Percentiles rank a stretch among this genome's conserved stretches.
phyloP scores from a whole-genome alignment of 1,284 basidiomycete genomes.

The Cutaneotrichosporon cutaneum region DNA sequence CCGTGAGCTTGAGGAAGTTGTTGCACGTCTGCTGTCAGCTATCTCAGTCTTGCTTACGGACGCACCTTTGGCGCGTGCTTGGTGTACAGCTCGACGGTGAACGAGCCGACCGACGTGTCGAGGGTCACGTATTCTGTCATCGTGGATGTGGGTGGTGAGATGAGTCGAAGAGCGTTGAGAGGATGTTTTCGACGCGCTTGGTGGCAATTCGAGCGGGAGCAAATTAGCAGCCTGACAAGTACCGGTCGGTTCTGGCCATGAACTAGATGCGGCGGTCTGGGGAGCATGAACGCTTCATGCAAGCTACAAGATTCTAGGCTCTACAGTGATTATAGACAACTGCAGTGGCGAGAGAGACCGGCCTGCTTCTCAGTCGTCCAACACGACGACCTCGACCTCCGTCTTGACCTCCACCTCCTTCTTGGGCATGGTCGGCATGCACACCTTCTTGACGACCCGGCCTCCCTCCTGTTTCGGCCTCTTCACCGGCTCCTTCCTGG shows the following conservation, averaged over 20 bases:
- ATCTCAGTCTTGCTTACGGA: neutral
- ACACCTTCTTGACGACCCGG: slow-evolving; percentile 2
- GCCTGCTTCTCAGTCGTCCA: neutral
- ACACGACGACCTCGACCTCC: neutral
- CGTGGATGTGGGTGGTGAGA: neutral
- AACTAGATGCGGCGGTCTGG: neutral
- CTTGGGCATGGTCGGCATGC: slow-evolving; percentile 9
- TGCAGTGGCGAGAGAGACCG: too few species aligned
- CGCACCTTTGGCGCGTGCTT: slow-evolving; percentile 79
- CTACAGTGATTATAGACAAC: too few species aligned
- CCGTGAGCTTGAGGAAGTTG: slow-evolving; percentile 84
- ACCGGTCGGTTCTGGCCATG: neutral
- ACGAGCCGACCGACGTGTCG: slow-evolving; percentile 82
- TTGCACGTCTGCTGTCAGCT: slow-evolving; percentile 70
- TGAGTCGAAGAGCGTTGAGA: neutral
- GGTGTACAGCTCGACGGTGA: slow-evolving; percentile 86
- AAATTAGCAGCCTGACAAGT: neutral
- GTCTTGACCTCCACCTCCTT: slow-evolving; percentile 2
- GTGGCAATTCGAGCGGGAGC: slow-evolving; percentile 4
- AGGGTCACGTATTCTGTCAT: slow-evolving; percentile 61
- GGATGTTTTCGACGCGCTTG: slow-evolving; percentile 3
- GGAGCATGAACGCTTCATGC: too few species aligned
- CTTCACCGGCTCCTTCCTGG: slow-evolving; percentile 1
- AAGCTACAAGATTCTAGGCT: too few species aligned
- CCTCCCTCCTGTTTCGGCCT: neutral